These are phyloP conservation scores for Selaginella tamariscina DNA, from an alignment of 75 land plant species.

Conservation along the genomic window DNA sequence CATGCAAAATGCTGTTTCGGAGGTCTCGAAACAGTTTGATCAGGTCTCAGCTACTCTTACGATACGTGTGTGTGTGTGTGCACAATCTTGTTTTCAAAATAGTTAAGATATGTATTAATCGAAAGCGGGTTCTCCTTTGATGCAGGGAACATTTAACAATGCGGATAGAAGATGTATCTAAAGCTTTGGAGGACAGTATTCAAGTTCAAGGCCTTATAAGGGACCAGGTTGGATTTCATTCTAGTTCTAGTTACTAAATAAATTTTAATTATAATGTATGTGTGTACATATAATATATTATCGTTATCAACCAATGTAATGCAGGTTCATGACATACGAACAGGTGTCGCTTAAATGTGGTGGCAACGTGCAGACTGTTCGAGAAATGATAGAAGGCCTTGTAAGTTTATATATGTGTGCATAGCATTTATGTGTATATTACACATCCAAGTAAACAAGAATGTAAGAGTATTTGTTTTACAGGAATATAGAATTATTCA, in stretches of 20 bases:
- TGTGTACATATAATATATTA: too few species aligned
- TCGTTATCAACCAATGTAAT: not conserved
- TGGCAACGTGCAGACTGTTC: not conserved
- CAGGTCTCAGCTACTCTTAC: conserved; percentile 57
- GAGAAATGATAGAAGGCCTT: not conserved
- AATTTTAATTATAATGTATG: too few species aligned
- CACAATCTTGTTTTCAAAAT: not conserved
- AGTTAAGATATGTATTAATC: not conserved
- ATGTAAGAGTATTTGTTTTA: not conserved
- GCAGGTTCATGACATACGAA: not conserved
- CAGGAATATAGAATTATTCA: not conserved
- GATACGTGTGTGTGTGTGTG: conserved; percentile 33
- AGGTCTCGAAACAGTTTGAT: conserved; percentile 67
- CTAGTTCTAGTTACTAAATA: too few species aligned
- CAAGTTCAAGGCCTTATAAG: not conserved
- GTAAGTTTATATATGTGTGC: not conserved
- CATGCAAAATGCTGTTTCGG: conserved; percentile 73
- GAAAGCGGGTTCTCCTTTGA: too few species aligned
- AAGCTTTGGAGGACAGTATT: not conserved
- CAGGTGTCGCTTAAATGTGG: not conserved
- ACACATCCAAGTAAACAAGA: not conserved
- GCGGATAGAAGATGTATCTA: not conserved
- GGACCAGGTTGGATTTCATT: too few species aligned
- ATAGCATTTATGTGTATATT: too few species aligned
- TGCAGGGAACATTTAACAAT: not conserved